Conservation (phyloP, 805 yeast species). For the Sungouiozyma intestinalis region DNA sequence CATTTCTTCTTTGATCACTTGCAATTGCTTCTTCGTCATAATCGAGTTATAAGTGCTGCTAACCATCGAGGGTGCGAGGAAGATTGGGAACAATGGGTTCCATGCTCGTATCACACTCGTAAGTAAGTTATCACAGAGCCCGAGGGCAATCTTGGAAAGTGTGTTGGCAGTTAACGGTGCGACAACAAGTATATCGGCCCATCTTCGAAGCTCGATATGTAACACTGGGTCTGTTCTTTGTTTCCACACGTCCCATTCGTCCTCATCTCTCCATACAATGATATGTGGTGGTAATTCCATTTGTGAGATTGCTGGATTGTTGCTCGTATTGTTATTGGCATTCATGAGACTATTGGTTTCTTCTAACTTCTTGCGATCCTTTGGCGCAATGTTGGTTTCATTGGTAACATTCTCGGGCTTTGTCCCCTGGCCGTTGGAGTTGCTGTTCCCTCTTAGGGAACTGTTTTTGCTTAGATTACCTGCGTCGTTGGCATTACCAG, state of each 20-base stretch:
- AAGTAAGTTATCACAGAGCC: slow-evolving; percentile 82
- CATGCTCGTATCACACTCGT: slow-evolving; percentile 92
- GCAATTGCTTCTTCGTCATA: slow-evolving; percentile 73
- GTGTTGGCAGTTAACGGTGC: slow-evolving; percentile 96
- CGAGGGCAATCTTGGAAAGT: slow-evolving; percentile 75
- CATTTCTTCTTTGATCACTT: slow-evolving; percentile 75
- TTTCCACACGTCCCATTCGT: slow-evolving; percentile 86
- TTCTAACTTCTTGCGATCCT: background rate
- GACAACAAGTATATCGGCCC: slow-evolving; percentile 89
- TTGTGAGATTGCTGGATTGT: slow-evolving; percentile 33
- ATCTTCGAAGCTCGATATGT: slow-evolving; percentile 86
- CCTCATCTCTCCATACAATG: slow-evolving; percentile 84
- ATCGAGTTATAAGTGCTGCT: slow-evolving; percentile 83
- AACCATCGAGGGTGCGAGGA: slow-evolving; percentile 92
- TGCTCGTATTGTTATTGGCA: background rate
- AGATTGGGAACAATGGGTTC: slow-evolving; percentile 83
- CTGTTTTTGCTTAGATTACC: background rate
- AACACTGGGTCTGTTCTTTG: slow-evolving; percentile 77
- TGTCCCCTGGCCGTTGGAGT: background rate
- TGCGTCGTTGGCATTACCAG: background rate
- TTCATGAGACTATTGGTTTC: background rate
- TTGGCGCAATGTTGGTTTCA: background rate
- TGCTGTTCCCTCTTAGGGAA: background rate
- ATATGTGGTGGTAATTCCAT: slow-evolving; percentile 55
- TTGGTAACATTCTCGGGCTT: background rate